Percentiles rank a stretch among this genome's conserved stretches.
phyloP scores from a whole-genome alignment of 176 grass and related monocot genomes.

The Pontederia paniculata region DNA sequence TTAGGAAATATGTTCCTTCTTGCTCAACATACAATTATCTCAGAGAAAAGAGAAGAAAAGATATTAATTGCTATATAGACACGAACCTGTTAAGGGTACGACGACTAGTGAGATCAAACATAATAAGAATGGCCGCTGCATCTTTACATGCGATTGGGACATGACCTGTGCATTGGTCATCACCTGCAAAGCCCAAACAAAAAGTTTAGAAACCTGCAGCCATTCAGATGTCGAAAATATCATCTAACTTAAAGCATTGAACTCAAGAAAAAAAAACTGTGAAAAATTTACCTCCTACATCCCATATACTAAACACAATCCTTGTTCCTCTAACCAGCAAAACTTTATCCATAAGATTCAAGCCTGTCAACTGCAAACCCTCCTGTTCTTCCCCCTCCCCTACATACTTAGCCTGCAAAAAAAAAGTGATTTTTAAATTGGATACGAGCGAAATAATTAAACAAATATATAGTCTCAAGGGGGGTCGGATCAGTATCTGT shows the following conservation, averaged over 20 bases:
- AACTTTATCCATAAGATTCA: constrained; percentile 96
- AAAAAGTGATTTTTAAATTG: no score
- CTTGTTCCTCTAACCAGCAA: constrained; percentile 45
- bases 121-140: constrained; percentile 78
- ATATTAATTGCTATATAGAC: no score
- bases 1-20: background rate
- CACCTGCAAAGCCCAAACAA: constrained; percentile 30
- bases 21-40: background rate
- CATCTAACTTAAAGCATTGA: constrained; percentile 2
- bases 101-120: constrained; percentile 98
- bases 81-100: constrained; percentile 79
- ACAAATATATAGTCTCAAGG: no score
- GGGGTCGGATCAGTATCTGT: background rate
- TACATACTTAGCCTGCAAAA: constrained; percentile 68
- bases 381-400: constrained; percentile 58
- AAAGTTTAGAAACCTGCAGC: no score
- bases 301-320: constrained; percentile 84
- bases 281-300: constrained; percentile 56
- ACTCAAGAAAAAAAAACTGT: no score
- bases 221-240: background rate
- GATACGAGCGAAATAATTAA: no score
- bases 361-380: constrained; percentile 65
- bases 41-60: no score
- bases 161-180: constrained; percentile 48
- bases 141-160: constrained; percentile 97